phyloP scores from a whole-genome alignment of 1,284 basidiomycete genomes.

The Phylloporus sp. region DNA sequence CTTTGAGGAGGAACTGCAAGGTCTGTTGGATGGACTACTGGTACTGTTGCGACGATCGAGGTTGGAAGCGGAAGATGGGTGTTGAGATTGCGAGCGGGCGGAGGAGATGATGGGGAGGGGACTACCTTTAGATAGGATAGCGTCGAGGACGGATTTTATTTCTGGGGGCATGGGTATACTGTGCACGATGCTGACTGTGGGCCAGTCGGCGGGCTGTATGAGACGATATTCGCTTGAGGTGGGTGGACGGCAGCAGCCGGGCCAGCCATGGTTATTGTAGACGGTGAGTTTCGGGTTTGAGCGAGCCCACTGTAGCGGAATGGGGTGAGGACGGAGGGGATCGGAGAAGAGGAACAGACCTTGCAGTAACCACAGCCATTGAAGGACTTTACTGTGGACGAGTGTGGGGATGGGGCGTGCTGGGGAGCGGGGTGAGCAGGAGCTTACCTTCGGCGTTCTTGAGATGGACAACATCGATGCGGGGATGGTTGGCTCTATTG shows the following conservation, averaged over 20 bases:
- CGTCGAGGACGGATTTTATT: constrained; percentile 66
- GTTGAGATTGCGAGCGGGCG: constrained; percentile 29
- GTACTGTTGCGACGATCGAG: constrained; percentile 56
- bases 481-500: constrained; percentile 71
- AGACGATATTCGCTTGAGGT: constrained; percentile 55
- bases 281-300: constrained; percentile 57
- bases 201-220: constrained; percentile 79
- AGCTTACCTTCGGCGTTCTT: constrained; percentile 81
- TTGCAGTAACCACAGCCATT: constrained; percentile 87
- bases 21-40: constrained; percentile 43
- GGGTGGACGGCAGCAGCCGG: constrained; percentile 81
- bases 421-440: constrained; percentile 8
- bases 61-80: constrained; percentile 40
- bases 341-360: constrained; percentile 47
- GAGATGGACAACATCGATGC: constrained; percentile 72
- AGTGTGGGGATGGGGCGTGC: constrained; percentile 10
- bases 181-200: constrained; percentile 72
- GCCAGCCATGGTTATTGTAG: constrained; percentile 76
- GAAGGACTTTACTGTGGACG: constrained; percentile 67
- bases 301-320: constrained; percentile 63
- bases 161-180: constrained; percentile 69
- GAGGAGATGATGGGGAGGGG: constrained; percentile 33
- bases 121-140: constrained; percentile 43
- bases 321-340: constrained; percentile 32
- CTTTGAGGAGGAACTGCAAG: constrained; percentile 36